phyloP scores from a whole-genome alignment of 2,329 filamentous ascomycete genomes.

The Fusarium sp. region DNA sequence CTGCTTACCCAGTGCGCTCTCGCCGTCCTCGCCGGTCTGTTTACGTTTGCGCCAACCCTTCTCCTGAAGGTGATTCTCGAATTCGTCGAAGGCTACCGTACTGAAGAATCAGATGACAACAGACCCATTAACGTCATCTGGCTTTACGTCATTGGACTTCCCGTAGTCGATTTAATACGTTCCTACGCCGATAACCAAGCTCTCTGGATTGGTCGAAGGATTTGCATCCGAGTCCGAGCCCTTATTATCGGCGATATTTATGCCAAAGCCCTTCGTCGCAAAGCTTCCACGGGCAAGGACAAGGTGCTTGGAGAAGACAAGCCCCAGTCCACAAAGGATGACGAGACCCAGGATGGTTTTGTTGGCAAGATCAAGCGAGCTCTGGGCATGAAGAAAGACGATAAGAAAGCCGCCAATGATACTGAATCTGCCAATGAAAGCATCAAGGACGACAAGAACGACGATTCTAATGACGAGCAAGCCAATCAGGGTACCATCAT shows the following conservation, averaged over 20 bases:
- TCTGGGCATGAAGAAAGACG: constrained; percentile 70
- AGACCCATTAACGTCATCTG: constrained; percentile 89
- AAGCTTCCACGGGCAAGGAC: constrained; percentile 83
- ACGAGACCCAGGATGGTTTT: constrained; percentile 53
- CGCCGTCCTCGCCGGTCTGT: constrained; percentile 81
- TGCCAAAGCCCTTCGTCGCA: constrained; percentile 91
- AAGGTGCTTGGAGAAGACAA: constrained; percentile 72
- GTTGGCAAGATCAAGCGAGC: constrained; percentile 64
- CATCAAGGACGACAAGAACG: constrained; percentile 52
- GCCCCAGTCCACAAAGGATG: constrained; percentile 50
- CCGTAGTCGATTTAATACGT: constrained; percentile 82
- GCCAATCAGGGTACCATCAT: constrained; percentile 98
- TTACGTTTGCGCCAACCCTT: constrained; percentile 92
- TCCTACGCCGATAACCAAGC: constrained; percentile 87
- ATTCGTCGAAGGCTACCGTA: constrained; percentile 86
- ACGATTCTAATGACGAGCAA: constrained; percentile 69
- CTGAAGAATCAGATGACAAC: constrained; percentile 71
- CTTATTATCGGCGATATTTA: constrained; percentile 99
- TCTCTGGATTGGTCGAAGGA: constrained; percentile 92
- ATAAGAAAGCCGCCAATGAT: constrained; percentile 54
- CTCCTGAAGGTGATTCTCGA: constrained; percentile 91
- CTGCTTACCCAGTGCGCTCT: constrained; percentile 82
- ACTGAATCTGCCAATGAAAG: constrained; percentile 50
- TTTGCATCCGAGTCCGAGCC: constrained; percentile 91
- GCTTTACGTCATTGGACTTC: constrained; percentile 93